Evolutionary conservation across 78 protist species (phyloP), one percentile per base, ranked within the genome.

Genomic region (Planoprotostelium fungivorum): DNA sequence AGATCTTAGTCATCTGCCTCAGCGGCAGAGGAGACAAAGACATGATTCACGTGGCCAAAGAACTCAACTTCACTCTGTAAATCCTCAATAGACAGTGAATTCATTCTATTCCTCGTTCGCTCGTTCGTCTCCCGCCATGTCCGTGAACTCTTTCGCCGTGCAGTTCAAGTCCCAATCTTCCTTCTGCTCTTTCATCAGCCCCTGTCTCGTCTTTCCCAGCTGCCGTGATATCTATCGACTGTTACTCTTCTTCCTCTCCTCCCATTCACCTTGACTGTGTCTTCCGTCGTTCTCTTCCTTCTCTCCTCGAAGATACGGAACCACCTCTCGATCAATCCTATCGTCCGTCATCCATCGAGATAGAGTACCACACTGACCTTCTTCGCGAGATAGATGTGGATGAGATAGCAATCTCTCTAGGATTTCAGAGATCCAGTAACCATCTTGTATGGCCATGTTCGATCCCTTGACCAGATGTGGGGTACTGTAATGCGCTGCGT

Each of bases 1-100:
- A 90, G 89, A 36, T 87, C 63, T 87, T 97, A 28, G 89, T 97
- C 85, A 34, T 97, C 39, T 90, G 93, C 90, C 29, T 95, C 38
- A 88, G 94, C 88, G 98, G 98, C 28, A 91, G 96, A 29, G 96
- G 97, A 36, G 98, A 97, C 89, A 94, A 96, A 88, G 96, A 94
- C 92, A 90, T 94, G 63, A 88, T 63, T 10, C 84, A 51, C 51
- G 91, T 89, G 5, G 73, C 73, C 16, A 16, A 16, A 25, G 73
- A 51, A 51, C 73, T 51, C 16, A 16, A 16, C 16, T 5, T 51
- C 73, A 51, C 73, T 51, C 73, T 51, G 16, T 51, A 51, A 51
- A 51, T 51, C 16, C 31, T 16, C 73, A 51, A 51, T 25, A 51
- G 16, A 51, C 5, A 51, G 73, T 51, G 73, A 51, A 51, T 51